These are phyloP conservation scores for Aspergillus costaricaensis DNA, from an alignment of 2,329 filamentous ascomycete species.

Conservation along the genomic window DNA sequence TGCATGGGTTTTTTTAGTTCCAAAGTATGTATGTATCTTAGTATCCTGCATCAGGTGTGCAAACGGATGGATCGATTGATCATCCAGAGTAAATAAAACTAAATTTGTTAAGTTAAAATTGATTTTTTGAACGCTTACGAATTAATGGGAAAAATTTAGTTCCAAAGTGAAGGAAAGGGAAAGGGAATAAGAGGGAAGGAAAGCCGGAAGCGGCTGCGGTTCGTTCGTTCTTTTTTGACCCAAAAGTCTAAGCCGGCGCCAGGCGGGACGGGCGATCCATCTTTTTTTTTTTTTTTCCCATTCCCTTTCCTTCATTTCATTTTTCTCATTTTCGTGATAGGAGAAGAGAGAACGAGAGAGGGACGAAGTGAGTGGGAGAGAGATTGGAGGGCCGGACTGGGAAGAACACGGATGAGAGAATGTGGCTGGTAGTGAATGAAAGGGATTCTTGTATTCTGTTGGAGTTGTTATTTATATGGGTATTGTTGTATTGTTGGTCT, in stretches of 20 bases:
- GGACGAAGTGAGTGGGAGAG: not conserved
- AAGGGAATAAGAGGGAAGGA: not conserved
- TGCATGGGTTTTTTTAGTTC: no score
- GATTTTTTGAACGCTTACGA: not conserved
- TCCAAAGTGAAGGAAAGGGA: not conserved
- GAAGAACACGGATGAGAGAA: not conserved
- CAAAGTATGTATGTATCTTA: no score
- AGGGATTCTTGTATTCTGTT: not conserved
- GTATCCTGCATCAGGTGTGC: not conserved
- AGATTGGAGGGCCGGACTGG: not conserved
- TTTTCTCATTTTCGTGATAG: not conserved
- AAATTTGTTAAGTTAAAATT: not conserved
- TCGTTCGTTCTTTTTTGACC: not conserved
- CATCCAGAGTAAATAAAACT: not conserved
- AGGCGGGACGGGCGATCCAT: conserved; percentile 24
- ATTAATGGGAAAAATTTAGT: not conserved
- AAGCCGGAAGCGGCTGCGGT: conserved; percentile 1
- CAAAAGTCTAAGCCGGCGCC: conserved; percentile 15
- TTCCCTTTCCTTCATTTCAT: not conserved
- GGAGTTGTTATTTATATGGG: no score
- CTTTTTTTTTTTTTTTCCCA: not conserved
- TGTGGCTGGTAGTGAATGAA: not conserved
- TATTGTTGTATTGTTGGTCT: no score
- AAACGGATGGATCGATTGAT: not conserved
- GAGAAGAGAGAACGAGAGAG: no score